A percentile compares a stretch with the other conserved stretches of the same genome.
Evolutionary conservation across 768 basidiomycete genomes (phyloP).

Genomic region (Mycena vulgaris): DNA sequence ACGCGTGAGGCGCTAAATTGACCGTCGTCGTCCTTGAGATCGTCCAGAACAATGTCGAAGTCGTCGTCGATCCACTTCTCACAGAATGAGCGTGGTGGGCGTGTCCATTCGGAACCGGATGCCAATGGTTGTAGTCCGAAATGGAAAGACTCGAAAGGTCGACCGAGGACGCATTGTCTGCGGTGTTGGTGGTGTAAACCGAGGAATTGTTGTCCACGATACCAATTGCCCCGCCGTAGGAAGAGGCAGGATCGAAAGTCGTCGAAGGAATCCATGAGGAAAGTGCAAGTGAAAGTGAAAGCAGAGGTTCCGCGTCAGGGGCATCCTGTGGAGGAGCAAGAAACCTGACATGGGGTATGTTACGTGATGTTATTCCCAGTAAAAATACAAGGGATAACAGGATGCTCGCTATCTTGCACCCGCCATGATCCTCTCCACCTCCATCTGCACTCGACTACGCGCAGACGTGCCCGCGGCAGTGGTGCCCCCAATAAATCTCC

Average conservation of each 20-base stretch:
- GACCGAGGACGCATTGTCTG: constrained; percentile 69
- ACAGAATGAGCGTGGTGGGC: constrained; percentile 50
- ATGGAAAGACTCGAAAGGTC: constrained; percentile 81
- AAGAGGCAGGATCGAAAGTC: constrained; percentile 89
- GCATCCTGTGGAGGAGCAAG: too few relatives aligned
- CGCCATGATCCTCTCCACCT: constrained; percentile 75
- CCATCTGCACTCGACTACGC: constrained; percentile 73
- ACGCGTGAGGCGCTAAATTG: constrained; percentile 93
- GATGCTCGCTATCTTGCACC: constrained; percentile 11
- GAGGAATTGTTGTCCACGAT: constrained; percentile 87
- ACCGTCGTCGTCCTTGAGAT: constrained; percentile 86
- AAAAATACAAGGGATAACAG: not conserved
- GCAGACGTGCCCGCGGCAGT: constrained; percentile 76
- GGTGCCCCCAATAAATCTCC: constrained; percentile 69
- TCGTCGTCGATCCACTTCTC: constrained; percentile 78
- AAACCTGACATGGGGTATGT: too few relatives aligned
- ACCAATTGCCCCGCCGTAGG: constrained; percentile 78
- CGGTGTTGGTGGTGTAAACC: constrained; percentile 82
- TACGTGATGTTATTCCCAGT: not conserved
- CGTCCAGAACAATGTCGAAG: constrained; percentile 91
- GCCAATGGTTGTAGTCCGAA: constrained; percentile 68
- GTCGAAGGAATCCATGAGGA: constrained; percentile 81
- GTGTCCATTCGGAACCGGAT: constrained; percentile 57
- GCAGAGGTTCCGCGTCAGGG: too few relatives aligned
- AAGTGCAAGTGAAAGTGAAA: too few relatives aligned